A percentile compares a stretch with the other conserved stretches of the same genome.
Evolutionary conservation across 78 protist genomes (phyloP).

Genomic region (slime mould (Dictyostelium discoideum)): dicty_2.7 NC_007091.3:1486501-1487000

Average conservation of each 20-base stretch:
- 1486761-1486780: neutral
- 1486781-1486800: neutral
- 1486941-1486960: slow-evolving; percentile 81
- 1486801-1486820: neutral
- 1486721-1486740: neutral
- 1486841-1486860: neutral
- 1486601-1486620: neutral
- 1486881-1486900: slow-evolving; percentile 77
- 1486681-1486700: neutral
- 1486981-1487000: slow-evolving; percentile 94
- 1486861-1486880: neutral
- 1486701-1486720: neutral
- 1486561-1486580: neutral
- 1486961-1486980: slow-evolving; percentile 85
- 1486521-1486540: neutral
- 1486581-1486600: slow-evolving; percentile 2
- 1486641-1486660: neutral
- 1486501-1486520: neutral
- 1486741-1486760: neutral
- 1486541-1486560: neutral
- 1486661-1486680: no score
- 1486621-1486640: neutral
- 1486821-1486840: neutral
- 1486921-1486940: slow-evolving; percentile 79
- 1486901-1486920: slow-evolving; percentile 81